These are phyloP conservation scores for Mimosa pudica DNA, from an alignment of 306 rosid genomes.

Conservation along the genomic window DNA sequence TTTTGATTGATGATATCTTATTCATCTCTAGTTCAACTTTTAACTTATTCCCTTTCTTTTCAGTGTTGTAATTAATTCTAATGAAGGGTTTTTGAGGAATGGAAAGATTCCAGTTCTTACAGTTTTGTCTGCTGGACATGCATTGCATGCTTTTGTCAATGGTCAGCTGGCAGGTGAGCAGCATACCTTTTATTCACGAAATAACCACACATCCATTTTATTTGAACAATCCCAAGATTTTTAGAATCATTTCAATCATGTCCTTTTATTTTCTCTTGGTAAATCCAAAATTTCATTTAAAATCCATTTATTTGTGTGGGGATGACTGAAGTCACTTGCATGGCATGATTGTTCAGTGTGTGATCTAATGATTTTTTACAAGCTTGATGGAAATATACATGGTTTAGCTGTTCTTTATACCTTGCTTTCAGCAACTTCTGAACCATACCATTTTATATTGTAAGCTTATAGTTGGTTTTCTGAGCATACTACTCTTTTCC, in stretches of 20 bases:
- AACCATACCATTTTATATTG: slow-evolving; percentile 2
- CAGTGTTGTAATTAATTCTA: slow-evolving; percentile 74
- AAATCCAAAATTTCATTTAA: neutral
- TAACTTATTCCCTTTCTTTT: slow-evolving; percentile 28
- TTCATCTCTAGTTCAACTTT: slow-evolving; percentile 25
- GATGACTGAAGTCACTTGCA: neutral
- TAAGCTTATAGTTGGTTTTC: slow-evolving; percentile 14
- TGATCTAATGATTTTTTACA: slow-evolving; percentile 18
- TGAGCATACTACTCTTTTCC: slow-evolving; percentile 27
- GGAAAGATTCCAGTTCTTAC: slow-evolving; percentile 75
- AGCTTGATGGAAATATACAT: neutral
- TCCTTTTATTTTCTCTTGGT: neutral
- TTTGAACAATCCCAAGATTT: neutral
- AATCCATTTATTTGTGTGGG: no score
- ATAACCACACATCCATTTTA: slow-evolving; percentile 2
- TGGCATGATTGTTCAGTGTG: slow-evolving; percentile 22
- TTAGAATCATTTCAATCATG: slow-evolving; percentile 18
- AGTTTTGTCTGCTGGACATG: slow-evolving; percentile 92
- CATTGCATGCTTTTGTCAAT: slow-evolving; percentile 86
- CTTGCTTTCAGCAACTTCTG: slow-evolving; percentile 7
- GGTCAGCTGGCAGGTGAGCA: slow-evolving; percentile 79
- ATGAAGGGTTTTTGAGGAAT: slow-evolving; percentile 66
- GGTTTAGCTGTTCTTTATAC: slow-evolving; percentile 25
- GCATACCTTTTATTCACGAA: slow-evolving; percentile 15
- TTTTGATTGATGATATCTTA: neutral